Conservation (phyloP, 1,284 basidiomycete species). For the Quambalaria eucalypti region DNA sequence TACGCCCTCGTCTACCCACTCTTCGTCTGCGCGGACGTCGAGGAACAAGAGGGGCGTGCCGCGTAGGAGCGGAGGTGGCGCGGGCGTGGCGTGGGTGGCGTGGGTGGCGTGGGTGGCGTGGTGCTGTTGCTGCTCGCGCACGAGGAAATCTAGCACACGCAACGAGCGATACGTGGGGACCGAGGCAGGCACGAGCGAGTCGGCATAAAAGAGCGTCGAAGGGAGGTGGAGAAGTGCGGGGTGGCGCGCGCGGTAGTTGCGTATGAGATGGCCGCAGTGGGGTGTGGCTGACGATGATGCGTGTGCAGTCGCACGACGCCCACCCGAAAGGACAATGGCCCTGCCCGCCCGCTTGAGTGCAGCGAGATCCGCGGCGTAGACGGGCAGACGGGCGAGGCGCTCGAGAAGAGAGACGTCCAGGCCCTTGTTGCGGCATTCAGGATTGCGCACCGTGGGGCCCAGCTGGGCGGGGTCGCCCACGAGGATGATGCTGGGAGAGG, state of each 20-base stretch:
- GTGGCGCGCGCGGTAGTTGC: slow-evolving; percentile 48
- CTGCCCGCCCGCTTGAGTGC: slow-evolving; percentile 8
- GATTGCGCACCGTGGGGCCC: slow-evolving; percentile 45
- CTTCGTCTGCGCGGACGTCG: slow-evolving; percentile 39
- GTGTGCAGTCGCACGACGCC: neutral
- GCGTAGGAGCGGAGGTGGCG: neutral
- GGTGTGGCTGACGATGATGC: neutral
- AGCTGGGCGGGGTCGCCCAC: slow-evolving; percentile 49
- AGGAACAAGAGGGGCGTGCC: slow-evolving; percentile 44
- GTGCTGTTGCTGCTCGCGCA: neutral
- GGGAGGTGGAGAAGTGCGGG: slow-evolving; percentile 48
- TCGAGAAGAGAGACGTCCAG: slow-evolving; percentile 48
- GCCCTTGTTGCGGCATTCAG: slow-evolving; percentile 35
- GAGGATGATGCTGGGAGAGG: slow-evolving; percentile 34
- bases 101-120: neutral
- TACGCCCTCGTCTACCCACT: slow-evolving; percentile 47
- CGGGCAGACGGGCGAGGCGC: slow-evolving; percentile 36
- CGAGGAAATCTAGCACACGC: slow-evolving; percentile 16
- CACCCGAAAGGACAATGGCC: neutral
- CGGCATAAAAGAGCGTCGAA: slow-evolving; percentile 48
- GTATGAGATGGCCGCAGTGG: slow-evolving; percentile 22
- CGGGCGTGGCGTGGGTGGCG: neutral
- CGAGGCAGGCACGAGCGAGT: slow-evolving; percentile 31
- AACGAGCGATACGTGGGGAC: neutral
- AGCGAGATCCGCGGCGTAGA: slow-evolving; percentile 31